These are phyloP conservation scores for Metschnikowia gelsemii DNA, from an alignment of 805 yeast genomes.

Conservation along the genomic window DNA sequence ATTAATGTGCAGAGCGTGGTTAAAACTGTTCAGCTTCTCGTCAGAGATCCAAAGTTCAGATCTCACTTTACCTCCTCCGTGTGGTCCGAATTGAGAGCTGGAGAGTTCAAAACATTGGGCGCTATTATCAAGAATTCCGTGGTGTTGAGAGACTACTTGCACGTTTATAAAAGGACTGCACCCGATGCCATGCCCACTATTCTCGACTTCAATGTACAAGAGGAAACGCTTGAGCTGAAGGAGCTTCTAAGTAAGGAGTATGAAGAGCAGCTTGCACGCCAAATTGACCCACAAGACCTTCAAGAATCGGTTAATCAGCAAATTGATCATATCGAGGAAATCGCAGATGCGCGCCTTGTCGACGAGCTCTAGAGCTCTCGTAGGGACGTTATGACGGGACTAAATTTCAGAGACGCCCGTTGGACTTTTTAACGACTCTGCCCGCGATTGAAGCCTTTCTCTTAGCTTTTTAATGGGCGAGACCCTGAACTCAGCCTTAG, in stretches of 20 bases:
- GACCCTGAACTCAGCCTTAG: conserved; percentile 25
- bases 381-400: background rate
- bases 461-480: conserved; percentile 33
- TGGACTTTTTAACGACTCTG: conserved; percentile 6
- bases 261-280: conserved; percentile 9
- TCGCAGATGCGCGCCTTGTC: background rate
- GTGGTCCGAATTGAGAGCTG: conserved; percentile 11
- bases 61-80: background rate
- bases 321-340: conserved; percentile 23
- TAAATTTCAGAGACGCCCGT: conserved; percentile 1
- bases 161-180: conserved; percentile 29
- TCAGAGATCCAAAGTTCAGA: conserved; percentile 2
- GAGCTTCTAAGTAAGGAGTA: conserved; percentile 12
- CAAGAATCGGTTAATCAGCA: conserved; percentile 24
- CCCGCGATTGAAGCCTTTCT: conserved; percentile 21
- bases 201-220: conserved; percentile 6
- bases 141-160: conserved; percentile 24
- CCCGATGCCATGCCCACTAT: conserved; percentile 12
- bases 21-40: conserved; percentile 2
- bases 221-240: conserved; percentile 5
- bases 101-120: conserved; percentile 7
- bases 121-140: conserved; percentile 4
- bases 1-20: conserved; percentile 16
- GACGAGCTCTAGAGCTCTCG: conserved; percentile 12
- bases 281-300: conserved; percentile 20